Evolutionary conservation across 768 basidiomycete genomes (phyloP).

Genomic region (Aureoboletus auriporus): DNA sequence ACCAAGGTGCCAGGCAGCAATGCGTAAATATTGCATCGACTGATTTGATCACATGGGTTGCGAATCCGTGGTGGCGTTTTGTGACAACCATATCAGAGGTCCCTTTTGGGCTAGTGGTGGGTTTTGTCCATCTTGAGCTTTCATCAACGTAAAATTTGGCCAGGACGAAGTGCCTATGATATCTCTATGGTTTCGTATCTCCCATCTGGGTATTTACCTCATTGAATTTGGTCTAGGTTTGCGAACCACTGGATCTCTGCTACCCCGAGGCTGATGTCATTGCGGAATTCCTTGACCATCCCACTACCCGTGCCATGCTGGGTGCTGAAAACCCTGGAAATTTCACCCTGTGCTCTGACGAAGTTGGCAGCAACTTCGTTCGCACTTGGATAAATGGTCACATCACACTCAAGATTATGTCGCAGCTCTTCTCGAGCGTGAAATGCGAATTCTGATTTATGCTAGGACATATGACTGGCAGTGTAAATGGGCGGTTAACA

Average conservation of each 20-base stretch:
- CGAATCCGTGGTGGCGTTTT: slow-evolving; percentile 50
- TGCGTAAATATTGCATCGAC: slow-evolving; percentile 49
- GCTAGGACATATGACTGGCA: no score
- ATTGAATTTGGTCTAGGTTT: no score
- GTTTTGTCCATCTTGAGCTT: slow-evolving; percentile 1
- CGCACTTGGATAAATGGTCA: slow-evolving; percentile 58
- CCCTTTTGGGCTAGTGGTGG: slow-evolving; percentile 38
- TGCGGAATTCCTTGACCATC: no score
- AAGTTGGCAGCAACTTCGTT: slow-evolving; percentile 50
- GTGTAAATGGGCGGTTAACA: no score
- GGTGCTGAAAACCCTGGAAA: not conserved
- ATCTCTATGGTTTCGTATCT: slow-evolving; percentile 43
- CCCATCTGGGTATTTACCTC: not conserved
- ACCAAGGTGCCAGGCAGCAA: no score
- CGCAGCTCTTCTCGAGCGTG: slow-evolving; percentile 50
- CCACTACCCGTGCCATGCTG: no score
- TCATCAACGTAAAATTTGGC: not conserved
- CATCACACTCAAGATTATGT: slow-evolving; percentile 57
- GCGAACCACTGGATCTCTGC: no score
- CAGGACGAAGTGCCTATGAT: slow-evolving; percentile 53
- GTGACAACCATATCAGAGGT: slow-evolving; percentile 44
- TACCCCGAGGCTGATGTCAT: no score
- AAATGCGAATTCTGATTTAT: slow-evolving; percentile 45
- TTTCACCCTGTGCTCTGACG: slow-evolving; percentile 40
- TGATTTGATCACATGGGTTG: slow-evolving; percentile 64